These are phyloP conservation scores for Lipomyces kockii DNA, from an alignment of 805 yeast species.

Conservation along the genomic window DNA sequence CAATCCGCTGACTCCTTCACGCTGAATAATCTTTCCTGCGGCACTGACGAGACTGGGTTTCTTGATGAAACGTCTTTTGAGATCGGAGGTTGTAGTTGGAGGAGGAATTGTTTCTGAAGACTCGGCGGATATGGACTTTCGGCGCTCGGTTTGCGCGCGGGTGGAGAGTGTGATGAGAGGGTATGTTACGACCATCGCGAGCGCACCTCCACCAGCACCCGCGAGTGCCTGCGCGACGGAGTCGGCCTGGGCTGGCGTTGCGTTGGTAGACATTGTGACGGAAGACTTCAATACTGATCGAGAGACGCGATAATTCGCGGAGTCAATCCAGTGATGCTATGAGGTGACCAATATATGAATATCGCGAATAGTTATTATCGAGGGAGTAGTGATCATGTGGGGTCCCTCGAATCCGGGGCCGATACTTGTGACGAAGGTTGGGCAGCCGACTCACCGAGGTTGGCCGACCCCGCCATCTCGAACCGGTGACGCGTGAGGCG, in stretches of 20 bases:
- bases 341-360: no score
- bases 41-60: constrained; percentile 46
- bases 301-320: no score
- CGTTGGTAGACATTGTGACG: background rate
- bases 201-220: constrained; percentile 92
- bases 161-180: constrained; percentile 88
- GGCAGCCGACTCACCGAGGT: no score
- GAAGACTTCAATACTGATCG: no score
- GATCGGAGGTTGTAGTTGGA: constrained; percentile 20
- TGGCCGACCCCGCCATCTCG: no score
- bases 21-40: constrained; percentile 54
- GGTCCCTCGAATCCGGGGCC: no score
- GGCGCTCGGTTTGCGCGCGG: constrained; percentile 73
- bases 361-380: no score
- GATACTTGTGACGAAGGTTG: no score
- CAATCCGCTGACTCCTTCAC: constrained; percentile 69
- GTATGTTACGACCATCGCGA: constrained; percentile 84
- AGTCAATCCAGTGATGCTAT: no score
- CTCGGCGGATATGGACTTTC: constrained; percentile 15
- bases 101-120: constrained; percentile 22
- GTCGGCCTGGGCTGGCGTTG: constrained; percentile 42
- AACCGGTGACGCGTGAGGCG: no score
- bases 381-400: no score
- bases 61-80: constrained; percentile 20
- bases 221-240: constrained; percentile 85